Percentiles rank a stretch among this genome's conserved stretches.
These are phyloP conservation scores for Talaromyces trachyspermus DNA, from an alignment of 495 filamentous ascomycete species.

Conservation along the genomic window DNA sequence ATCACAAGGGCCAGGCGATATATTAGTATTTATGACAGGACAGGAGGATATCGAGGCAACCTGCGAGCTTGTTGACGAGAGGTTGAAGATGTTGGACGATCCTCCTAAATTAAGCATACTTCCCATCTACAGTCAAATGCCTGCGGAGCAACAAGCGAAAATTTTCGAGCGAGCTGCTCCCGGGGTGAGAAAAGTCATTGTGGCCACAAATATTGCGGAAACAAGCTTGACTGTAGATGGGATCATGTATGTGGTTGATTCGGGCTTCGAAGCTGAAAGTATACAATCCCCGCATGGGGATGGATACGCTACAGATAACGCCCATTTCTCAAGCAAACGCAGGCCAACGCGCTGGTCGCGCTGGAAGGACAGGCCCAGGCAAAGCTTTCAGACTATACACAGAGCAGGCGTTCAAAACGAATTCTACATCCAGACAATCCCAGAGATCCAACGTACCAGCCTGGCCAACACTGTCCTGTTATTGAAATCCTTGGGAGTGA, in stretches of 20 bases:
- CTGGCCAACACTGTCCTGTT: constrained; percentile 90
- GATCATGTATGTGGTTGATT: constrained; percentile 98
- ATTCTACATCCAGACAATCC: constrained; percentile 94
- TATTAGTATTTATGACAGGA: constrained; percentile 98
- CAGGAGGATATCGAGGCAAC: constrained; percentile 98
- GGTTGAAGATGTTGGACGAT: constrained; percentile 86
- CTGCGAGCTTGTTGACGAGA: constrained; percentile 84
- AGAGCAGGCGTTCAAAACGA: constrained; percentile 94
- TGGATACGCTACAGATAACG: constrained; percentile 98
- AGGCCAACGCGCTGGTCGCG: constrained; percentile 86
- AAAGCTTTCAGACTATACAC: constrained; percentile 95
- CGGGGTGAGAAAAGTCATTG: constrained; percentile 93
- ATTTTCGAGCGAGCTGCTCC: constrained; percentile 90
- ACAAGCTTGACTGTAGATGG: constrained; percentile 97
- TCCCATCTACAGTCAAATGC: constrained; percentile 99
- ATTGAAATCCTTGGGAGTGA: constrained; percentile 90
- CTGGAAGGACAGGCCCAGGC: constrained; percentile 90
- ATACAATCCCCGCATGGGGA: constrained; percentile 97
- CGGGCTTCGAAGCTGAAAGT: constrained; percentile 96
- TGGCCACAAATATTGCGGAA: constrained; percentile 98
- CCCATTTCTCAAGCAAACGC: constrained; percentile 97
- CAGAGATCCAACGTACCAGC: constrained; percentile 96
- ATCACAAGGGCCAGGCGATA: constrained; percentile 84
- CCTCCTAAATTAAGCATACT: constrained; percentile 91
- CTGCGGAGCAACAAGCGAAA: constrained; percentile 92